Base-by-base conservation (phyloP, 1,284 basidiomycete species). In the Tetrapyrgos nigripes region DNA sequence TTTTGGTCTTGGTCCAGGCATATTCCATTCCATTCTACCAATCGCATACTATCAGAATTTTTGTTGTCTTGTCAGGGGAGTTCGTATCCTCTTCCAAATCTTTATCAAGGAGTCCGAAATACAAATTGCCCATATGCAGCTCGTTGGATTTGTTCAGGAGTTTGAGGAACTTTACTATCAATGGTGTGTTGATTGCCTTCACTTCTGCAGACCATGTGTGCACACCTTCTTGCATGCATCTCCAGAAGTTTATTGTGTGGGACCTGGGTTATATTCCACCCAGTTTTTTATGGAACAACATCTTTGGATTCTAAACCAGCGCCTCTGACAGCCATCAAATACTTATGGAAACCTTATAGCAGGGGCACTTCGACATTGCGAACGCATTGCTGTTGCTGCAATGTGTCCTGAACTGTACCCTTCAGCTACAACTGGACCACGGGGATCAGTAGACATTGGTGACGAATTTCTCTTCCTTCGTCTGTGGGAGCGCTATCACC, bases 161-260 rank as follows among this genome's bases (percentile, higher is more conserved):
- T 76, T 68, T 48, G 71, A 76, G 52, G 11, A 11, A 2, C 44
- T 70, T 1, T 75, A 74, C 57, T 64, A 64, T 35, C 65, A 71
- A 51, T 61, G 69, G 3, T 45, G 56, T 3, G 40, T 45, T 1
- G 65, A 69, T 31, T 65, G 70, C 1, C 37, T 78, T 23, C 73
- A 76, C 50, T 72, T 76, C 59, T 59, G 64, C 8, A 65, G 68
- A 0, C 75, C 61, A 23, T 66, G 68, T 46, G 59, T 78, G 9
- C 76, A 77, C 56, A 45, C 58, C 1, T 50, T 71, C 1, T 19
- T 50, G n/a, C 74, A 77, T 59, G 26, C 70, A 40, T 55, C 59
- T 6, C 56, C 53, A 9, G 69, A 77, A 45, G 61, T 60, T 9
- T 26, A 52, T 9, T 62, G 68, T 5, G 23, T 73, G 53, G 75